Evolutionary conservation across 1,284 basidiomycete genomes (phyloP), one percentile per base, ranked within the genome.

Genomic region (Rugosomyces carneus): DNA sequence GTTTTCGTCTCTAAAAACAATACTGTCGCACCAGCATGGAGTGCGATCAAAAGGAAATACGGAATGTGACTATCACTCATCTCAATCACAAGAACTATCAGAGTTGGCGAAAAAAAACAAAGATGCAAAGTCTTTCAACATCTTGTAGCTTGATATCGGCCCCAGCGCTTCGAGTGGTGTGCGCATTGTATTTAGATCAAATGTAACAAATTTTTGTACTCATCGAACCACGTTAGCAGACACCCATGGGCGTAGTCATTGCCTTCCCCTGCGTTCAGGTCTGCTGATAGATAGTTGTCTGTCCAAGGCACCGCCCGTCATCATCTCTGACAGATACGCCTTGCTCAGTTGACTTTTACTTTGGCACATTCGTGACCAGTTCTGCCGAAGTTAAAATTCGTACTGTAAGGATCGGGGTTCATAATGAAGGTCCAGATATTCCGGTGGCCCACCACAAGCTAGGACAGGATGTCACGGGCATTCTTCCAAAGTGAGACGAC

Each of bases 11-110:
- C 68, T 13, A 68, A 67, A 31, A 72, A 84, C 55, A 62, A 71
- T 31, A 64, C 70, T 10, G 81, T 73, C 27, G 76, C 72, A 5
- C 72, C 81, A 20, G 80, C 80, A 7, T 89, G 85, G 85, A 64
- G 67, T 39, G 79, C 84, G 35, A 66, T 89, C 48, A 80, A 75
- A 62, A 72, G 74, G 64, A 87, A 83, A 60, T 89, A 89, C 56
- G 73, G 80, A 53, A 69, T 74, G 68, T 71, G 53, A 62, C 42
- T 15, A 19, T 26, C 18, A 38, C 29, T 18, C 29, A 31, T 11
- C 29, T 3, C 5, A 8, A 10, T 18, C 34, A 18, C 20, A 21
- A 35, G 35, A 43, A 49, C 4, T n/a, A 31, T 10, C 29, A 31
- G 5, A 10, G 29, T n/a, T 3, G 29, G 13, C 13, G 29, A 8